These are phyloP conservation scores for Plenodomus biglobosus DNA, from an alignment of 2,329 filamentous ascomycete species.

Conservation along the genomic window DNA sequence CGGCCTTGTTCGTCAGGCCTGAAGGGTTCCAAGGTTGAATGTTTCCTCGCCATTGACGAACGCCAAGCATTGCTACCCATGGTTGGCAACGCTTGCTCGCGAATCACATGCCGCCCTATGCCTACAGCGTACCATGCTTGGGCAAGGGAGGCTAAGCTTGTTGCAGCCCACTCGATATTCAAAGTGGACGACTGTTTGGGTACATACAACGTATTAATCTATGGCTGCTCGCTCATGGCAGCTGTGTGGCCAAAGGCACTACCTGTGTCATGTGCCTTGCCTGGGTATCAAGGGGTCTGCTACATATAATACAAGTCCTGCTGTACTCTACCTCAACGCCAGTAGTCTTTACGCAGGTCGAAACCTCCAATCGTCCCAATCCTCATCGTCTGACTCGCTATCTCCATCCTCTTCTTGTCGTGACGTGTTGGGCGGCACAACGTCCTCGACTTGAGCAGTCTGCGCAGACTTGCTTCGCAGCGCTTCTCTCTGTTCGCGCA, in stretches of 20 bases:
- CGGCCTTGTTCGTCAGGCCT: constrained; percentile 17
- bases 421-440: constrained; percentile 9
- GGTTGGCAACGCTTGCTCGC: background rate
- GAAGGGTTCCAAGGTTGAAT: constrained; percentile 16
- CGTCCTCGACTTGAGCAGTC: constrained; percentile 8
- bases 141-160: no score
- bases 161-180: background rate
- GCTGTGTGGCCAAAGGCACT: background rate
- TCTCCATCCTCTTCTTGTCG: constrained; percentile 28
- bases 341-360: constrained; percentile 29
- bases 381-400: constrained; percentile 44
- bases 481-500: constrained; percentile 51
- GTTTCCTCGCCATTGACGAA: constrained; percentile 19
- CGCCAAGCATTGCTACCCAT: background rate
- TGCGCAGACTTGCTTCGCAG: constrained; percentile 34
- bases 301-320: constrained; percentile 21
- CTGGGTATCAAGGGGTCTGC: constrained; percentile 20
- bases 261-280: background rate
- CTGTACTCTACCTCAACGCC: background rate
- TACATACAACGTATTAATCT: background rate
- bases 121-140: background rate
- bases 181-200: background rate
- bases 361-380: constrained; percentile 45
- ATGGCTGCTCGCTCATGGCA: background rate
- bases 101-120: background rate